Conservation (phyloP, 2,329 filamentous ascomycete genomes). For the Fonsecaea multimorphosa region DNA sequence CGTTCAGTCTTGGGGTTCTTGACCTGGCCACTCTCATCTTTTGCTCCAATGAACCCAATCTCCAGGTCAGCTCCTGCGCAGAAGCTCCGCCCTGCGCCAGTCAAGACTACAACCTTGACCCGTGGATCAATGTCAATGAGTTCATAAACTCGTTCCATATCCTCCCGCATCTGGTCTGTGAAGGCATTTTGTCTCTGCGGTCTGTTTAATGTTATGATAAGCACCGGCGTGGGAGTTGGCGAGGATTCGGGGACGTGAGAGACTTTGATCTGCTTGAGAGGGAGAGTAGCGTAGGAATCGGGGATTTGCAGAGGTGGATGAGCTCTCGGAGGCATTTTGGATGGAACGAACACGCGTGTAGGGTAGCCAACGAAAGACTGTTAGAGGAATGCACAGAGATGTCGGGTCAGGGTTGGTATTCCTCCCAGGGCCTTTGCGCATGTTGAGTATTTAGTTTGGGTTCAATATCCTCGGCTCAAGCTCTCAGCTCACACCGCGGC, state of each 20-base stretch:
- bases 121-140: constrained; percentile 61
- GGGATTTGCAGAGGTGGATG: constrained; percentile 40
- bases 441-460: neutral
- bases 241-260: constrained; percentile 53
- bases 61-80: constrained; percentile 68
- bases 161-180: constrained; percentile 67
- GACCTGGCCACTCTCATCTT: constrained; percentile 27
- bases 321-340: constrained; percentile 32
- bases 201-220: constrained; percentile 69
- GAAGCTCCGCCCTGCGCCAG: constrained; percentile 61
- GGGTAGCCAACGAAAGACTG: neutral
- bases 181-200: constrained; percentile 73
- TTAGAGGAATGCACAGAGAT: constrained; percentile 4
- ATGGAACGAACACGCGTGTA: neutral
- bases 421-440: neutral
- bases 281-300: constrained; percentile 45
- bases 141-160: constrained; percentile 62
- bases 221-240: constrained; percentile 63
- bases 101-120: constrained; percentile 62
- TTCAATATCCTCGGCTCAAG: constrained; percentile 17
- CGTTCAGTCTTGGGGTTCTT: constrained; percentile 36
- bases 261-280: constrained; percentile 44
- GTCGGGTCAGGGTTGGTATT: neutral
- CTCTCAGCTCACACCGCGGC: constrained; percentile 13
- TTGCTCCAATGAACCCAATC: constrained; percentile 38